Conservation (phyloP, 2,329 filamentous ascomycete genomes). For the Teratosphaeria pseudoeucalypti region DNA sequence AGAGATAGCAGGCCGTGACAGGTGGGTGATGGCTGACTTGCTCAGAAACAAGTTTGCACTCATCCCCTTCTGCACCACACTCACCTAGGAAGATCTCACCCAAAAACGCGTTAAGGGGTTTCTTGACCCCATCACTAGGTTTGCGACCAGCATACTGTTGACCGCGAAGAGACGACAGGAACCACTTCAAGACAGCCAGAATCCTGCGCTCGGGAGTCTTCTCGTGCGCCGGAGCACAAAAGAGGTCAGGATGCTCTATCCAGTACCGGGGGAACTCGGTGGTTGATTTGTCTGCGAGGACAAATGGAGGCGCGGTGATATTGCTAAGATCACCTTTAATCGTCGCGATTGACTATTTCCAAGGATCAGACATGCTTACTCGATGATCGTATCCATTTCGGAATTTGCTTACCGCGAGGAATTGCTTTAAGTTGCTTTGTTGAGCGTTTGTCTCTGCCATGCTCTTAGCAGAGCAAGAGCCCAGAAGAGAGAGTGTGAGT, state of each 20-base stretch:
- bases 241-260: slow-evolving; percentile 37
- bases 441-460: slow-evolving; percentile 11
- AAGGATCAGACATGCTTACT: neutral
- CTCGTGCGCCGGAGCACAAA: slow-evolving; percentile 35
- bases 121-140: slow-evolving; percentile 36
- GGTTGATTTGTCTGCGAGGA: slow-evolving; percentile 35
- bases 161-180: slow-evolving; percentile 36
- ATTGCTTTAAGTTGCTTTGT: slow-evolving; percentile 16
- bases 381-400: neutral
- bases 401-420: slow-evolving; percentile 11
- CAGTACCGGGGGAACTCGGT: slow-evolving; percentile 38
- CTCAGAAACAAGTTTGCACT: slow-evolving; percentile 33
- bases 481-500: neutral
- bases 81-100: slow-evolving; percentile 38
- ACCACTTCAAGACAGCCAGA: slow-evolving; percentile 40
- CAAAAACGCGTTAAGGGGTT: slow-evolving; percentile 42
- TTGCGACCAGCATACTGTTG: slow-evolving; percentile 39
- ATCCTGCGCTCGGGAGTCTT: slow-evolving; percentile 30
- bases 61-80: slow-evolving; percentile 26
- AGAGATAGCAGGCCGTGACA: slow-evolving; percentile 37
- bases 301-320: slow-evolving; percentile 38
- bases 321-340: slow-evolving; percentile 37
- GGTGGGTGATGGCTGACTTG: slow-evolving; percentile 40
- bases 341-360: slow-evolving; percentile 31
- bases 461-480: neutral